These are phyloP conservation scores for Globisporangium cylindrosporum DNA, from an alignment of 352 stramenopile genomes.

Conservation along the genomic window DNA sequence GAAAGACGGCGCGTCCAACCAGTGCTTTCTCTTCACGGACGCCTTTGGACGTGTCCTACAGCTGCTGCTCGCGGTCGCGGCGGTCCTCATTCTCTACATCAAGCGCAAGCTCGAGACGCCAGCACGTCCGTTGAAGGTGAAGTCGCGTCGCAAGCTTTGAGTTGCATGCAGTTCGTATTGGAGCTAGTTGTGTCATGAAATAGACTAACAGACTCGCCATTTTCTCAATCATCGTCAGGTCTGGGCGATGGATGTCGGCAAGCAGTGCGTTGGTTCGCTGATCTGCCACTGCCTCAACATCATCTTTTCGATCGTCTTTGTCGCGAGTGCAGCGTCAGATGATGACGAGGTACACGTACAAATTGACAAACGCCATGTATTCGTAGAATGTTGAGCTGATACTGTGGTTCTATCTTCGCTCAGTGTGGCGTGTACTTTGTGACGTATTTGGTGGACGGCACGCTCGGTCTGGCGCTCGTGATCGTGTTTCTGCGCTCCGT, in stretches of 20 bases:
- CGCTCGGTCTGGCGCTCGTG: conserved; percentile 44
- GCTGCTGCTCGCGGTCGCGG: conserved; percentile 43
- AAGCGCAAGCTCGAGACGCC: conserved; percentile 77
- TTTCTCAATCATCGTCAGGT: conserved; percentile 25
- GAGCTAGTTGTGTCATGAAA: neutral
- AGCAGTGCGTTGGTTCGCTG: conserved; percentile 60
- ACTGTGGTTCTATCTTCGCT: neutral
- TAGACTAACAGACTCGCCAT: neutral
- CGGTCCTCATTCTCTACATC: conserved; percentile 67
- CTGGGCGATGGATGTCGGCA: conserved; percentile 67
- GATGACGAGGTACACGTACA: conserved; percentile 47
- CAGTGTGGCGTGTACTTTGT: conserved; percentile 79
- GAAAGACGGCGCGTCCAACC: conserved; percentile 27
- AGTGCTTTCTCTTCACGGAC: conserved; percentile 72
- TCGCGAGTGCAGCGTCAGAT: conserved; percentile 27
- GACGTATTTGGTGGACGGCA: conserved; percentile 66
- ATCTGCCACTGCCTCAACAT: conserved; percentile 67
- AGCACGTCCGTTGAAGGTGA: conserved; percentile 54
- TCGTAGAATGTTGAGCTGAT: neutral
- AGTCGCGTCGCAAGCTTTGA: neutral
- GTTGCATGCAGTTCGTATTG: neutral
- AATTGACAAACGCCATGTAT: neutral
- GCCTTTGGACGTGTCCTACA: conserved; percentile 58
- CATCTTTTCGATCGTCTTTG: conserved; percentile 56
- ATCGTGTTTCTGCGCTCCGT: conserved; percentile 45